Conservation (phyloP, 352 stramenopile genomes). For the Phytophthora aleatoria region DNA sequence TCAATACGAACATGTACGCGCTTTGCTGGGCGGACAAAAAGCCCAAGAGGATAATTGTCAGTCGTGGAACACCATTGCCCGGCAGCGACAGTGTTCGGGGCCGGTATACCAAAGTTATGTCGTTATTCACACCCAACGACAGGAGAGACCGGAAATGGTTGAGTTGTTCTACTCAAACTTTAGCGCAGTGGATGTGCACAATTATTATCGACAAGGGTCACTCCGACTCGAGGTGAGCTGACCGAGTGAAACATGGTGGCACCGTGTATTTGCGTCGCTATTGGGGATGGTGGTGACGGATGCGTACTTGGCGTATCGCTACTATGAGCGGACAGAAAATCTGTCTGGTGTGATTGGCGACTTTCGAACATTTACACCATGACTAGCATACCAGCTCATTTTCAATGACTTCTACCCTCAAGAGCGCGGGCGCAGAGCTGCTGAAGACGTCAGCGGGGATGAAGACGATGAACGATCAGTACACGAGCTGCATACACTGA, state of each 20-base stretch:
- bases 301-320: not conserved
- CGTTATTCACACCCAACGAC: not conserved
- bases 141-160: not conserved
- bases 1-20: not conserved
- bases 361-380: too few relatives aligned
- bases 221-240: not conserved
- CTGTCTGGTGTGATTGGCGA: not conserved
- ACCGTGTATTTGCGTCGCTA: not conserved
- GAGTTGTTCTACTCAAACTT: not conserved
- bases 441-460: too few relatives aligned
- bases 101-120: not conserved
- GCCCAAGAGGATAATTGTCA: not conserved
- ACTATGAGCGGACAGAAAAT: not conserved
- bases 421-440: too few relatives aligned
- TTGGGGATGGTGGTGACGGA: not conserved
- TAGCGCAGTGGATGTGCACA: not conserved
- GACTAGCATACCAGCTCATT: too few relatives aligned
- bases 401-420: too few relatives aligned
- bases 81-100: not conserved
- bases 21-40: not conserved
- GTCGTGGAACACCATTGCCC: not conserved
- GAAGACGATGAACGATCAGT: too few relatives aligned
- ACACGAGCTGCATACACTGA: too few relatives aligned
- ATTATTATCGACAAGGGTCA: not conserved
- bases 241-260: not conserved